A percentile compares a stretch with the other conserved stretches of the same genome.
Conservation (phyloP, 192 early-diverging fungal genomes). For the Lunasporangiospora selenospora region DNA sequence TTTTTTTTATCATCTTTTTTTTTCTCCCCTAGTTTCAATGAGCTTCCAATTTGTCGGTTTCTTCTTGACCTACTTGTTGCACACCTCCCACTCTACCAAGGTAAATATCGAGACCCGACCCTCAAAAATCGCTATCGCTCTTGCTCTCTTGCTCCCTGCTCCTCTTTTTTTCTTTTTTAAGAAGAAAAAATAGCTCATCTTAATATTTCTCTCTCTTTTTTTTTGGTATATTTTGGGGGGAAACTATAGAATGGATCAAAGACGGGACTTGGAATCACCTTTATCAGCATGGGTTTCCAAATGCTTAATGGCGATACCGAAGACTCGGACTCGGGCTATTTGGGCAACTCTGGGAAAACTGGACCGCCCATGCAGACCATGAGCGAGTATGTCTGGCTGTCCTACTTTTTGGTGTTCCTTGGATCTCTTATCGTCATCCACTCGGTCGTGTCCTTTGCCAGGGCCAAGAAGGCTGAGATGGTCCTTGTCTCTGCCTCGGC, state of each 20-base stretch:
- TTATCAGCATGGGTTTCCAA: slow-evolving; percentile 82
- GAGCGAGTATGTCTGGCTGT: slow-evolving; percentile 35
- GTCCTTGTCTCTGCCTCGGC: no score
- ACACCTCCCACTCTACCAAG: slow-evolving; percentile 89
- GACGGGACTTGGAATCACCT: slow-evolving; percentile 81
- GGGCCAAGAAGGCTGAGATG: slow-evolving; percentile 73
- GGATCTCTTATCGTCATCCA: slow-evolving; percentile 79
- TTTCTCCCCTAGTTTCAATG: slow-evolving; percentile 62
- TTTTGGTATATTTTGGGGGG: no score
- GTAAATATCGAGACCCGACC: slow-evolving; percentile 10
- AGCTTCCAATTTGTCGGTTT: slow-evolving; percentile 88
- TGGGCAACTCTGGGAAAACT: slow-evolving; percentile 29
- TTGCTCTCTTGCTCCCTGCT: background rate
- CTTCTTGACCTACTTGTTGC: slow-evolving; percentile 89
- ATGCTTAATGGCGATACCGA: slow-evolving; percentile 59
- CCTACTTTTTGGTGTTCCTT: slow-evolving; percentile 75
- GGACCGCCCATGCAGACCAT: background rate
- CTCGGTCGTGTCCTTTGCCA: slow-evolving; percentile 73
- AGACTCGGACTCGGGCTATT: slow-evolving; percentile 34
- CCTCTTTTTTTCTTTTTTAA: no score
- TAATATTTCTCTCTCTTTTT: slow-evolving; percentile 9
- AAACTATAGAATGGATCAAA: slow-evolving; percentile 70
- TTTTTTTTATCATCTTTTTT: background rate
- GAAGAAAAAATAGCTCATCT: background rate
- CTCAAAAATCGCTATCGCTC: background rate